phyloP scores from a whole-genome alignment of 345 rosid genomes.

The Viola odorata region DNA sequence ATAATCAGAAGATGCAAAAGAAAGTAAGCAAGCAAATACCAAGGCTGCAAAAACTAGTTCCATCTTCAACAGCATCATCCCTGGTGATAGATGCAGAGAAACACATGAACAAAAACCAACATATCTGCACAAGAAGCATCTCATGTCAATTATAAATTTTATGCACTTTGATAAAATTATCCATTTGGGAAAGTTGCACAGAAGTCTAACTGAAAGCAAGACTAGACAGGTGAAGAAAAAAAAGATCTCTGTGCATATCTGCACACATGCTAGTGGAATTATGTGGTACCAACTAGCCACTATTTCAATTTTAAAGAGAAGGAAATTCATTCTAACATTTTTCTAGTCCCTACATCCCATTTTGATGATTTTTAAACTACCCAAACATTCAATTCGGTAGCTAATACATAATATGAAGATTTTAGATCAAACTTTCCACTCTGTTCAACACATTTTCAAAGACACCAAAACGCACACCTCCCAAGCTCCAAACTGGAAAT shows the following conservation, averaged over 20 bases:
- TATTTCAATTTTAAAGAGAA: no score
- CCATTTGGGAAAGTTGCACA: no score
- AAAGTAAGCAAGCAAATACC: constrained; percentile 41
- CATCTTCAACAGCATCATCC: constrained; percentile 48
- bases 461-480: not conserved
- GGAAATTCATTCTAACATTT: no score
- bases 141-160: no score
- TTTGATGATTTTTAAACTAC: constrained; percentile 1
- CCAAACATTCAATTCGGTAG: not conserved
- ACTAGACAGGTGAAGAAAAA: no score
- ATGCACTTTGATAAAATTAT: no score
- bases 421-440: not conserved
- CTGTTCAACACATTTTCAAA: not conserved
- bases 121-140: constrained; percentile 8
- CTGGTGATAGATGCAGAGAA: constrained; percentile 12
- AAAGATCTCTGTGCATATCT: no score
- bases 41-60: constrained; percentile 37
- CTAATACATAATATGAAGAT: not conserved
- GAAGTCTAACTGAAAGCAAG: no score
- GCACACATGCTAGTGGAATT: no score
- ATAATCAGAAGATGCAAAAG: constrained; percentile 49
- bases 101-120: not conserved
- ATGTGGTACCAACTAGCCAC: no score
- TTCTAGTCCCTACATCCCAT: no score
- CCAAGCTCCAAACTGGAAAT: constrained; percentile 2